phyloP scores from a whole-genome alignment of 2,329 filamentous ascomycete species.

The Penicillium sp. region DNA sequence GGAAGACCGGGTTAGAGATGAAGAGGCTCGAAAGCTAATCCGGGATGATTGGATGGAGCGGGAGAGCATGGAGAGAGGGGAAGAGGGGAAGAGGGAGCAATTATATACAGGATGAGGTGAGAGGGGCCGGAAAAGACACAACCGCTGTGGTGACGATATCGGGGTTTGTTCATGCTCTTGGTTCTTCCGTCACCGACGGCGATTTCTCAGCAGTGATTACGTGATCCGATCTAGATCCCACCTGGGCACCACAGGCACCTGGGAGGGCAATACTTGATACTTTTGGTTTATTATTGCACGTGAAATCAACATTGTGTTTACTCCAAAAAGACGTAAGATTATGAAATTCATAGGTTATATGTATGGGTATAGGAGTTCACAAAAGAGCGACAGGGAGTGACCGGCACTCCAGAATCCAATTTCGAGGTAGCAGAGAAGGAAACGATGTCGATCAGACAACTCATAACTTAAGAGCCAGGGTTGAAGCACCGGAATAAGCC shows the following conservation, averaged over 20 bases:
- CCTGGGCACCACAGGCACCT: too few relatives aligned
- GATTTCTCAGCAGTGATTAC: slow-evolving; percentile 13
- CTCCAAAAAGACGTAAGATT: background rate
- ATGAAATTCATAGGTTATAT: background rate
- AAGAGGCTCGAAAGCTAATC: slow-evolving; percentile 21
- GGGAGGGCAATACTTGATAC: background rate
- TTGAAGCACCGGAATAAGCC: background rate
- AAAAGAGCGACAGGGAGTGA: slow-evolving; percentile 2
- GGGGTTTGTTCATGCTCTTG: slow-evolving; percentile 8
- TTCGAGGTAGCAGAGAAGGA: background rate
- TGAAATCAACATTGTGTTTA: background rate
- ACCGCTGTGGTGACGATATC: slow-evolving; percentile 13
- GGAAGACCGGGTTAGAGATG: slow-evolving; percentile 6
- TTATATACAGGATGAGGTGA: slow-evolving; percentile 14
- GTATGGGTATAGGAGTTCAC: background rate
- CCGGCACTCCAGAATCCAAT: background rate
- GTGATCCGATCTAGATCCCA: slow-evolving; percentile 9
- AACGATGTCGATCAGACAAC: background rate
- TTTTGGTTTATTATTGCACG: background rate
- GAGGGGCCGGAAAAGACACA: slow-evolving; percentile 2
- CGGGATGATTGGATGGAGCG: slow-evolving; percentile 20
- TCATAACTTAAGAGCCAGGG: slow-evolving; percentile 1
- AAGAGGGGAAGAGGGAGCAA: slow-evolving; percentile 7
- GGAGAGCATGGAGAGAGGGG: slow-evolving; percentile 22
- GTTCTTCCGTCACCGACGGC: background rate